A percentile compares a stretch with the other conserved stretches of the same genome.
These are phyloP conservation scores for Dictyostelium brefeldianum DNA, from an alignment of 78 protist species.

Conservation along the genomic window DNA sequence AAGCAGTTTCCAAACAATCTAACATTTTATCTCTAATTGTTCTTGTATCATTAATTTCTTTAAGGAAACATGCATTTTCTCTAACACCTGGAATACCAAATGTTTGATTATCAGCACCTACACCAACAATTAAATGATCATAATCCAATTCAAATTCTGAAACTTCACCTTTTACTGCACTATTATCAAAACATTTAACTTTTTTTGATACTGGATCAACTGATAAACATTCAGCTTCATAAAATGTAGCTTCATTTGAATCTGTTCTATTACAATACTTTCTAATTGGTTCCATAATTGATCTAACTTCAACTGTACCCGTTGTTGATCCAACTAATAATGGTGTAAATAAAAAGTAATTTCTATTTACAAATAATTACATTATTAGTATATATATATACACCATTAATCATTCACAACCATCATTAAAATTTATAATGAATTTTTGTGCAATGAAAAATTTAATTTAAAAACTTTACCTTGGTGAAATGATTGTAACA, in stretches of 20 bases:
- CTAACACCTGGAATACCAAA: conserved; percentile 88
- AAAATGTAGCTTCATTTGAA: conserved; percentile 33
- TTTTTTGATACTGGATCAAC: conserved; percentile 68
- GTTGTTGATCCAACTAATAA: conserved; percentile 70
- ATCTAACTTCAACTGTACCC: conserved; percentile 75
- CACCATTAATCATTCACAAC: too few species aligned
- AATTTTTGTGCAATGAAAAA: too few species aligned
- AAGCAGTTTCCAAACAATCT: conserved; percentile 88
- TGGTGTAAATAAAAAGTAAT: conserved; percentile 82
- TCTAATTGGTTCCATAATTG: conserved; percentile 82
- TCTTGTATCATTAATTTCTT: conserved; percentile 84
- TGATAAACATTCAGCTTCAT: conserved; percentile 78
- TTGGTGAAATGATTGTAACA: conserved; percentile 66
- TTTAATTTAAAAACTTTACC: too few species aligned
- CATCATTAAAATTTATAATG: too few species aligned
- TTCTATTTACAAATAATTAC: conserved; percentile 16
- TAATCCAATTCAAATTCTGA: conserved; percentile 76
- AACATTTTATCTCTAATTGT: conserved; percentile 82
- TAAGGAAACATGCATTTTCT: conserved; percentile 86
- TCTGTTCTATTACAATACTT: conserved; percentile 71
- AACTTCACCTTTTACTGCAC: conserved; percentile 68
- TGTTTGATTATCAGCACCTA: conserved; percentile 88
- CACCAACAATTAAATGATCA: conserved; percentile 90
- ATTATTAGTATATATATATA: background rate
- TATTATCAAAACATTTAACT: conserved; percentile 53